Conservation (phyloP, 352 stramenopile genomes). For the Blastocystis sp. region DNA sequence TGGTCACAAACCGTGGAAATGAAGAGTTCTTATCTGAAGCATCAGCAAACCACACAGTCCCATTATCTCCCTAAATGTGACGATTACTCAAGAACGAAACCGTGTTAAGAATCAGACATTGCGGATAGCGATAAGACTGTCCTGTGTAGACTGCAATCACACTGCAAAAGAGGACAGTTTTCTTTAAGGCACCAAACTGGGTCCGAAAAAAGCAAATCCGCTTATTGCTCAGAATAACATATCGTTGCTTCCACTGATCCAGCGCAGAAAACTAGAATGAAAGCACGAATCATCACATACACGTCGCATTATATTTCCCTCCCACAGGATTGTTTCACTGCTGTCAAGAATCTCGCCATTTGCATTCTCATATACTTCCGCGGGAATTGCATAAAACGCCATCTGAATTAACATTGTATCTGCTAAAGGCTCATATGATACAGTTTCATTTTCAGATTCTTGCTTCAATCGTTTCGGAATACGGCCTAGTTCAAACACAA, state of each 20-base stretch:
- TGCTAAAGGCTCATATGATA: background rate
- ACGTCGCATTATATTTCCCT: conserved; percentile 12
- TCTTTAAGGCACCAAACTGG: conserved; percentile 27
- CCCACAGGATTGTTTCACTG: conserved; percentile 19
- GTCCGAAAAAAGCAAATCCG: conserved; percentile 22
- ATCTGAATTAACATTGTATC: conserved; percentile 50
- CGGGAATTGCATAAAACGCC: conserved; percentile 33
- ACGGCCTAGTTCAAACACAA: background rate
- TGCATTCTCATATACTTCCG: conserved; percentile 10
- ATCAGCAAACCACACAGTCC: conserved; percentile 17
- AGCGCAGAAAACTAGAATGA: conserved; percentile 39
- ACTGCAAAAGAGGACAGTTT: background rate
- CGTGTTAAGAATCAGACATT: background rate
- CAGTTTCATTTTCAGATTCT: background rate
- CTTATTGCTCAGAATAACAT: conserved; percentile 52
- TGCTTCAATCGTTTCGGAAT: conserved; percentile 1
- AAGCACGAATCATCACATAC: background rate
- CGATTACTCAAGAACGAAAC: background rate
- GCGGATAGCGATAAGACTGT: conserved; percentile 16
- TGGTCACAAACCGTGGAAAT: background rate
- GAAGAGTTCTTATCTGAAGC: background rate
- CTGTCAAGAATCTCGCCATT: conserved; percentile 34
- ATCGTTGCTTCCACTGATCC: conserved; percentile 21
- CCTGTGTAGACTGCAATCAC: background rate
- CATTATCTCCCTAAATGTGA: conserved; percentile 8